phyloP scores from a whole-genome alignment of 1,139 yeast genomes.

The Hansenula anomala region DNA sequence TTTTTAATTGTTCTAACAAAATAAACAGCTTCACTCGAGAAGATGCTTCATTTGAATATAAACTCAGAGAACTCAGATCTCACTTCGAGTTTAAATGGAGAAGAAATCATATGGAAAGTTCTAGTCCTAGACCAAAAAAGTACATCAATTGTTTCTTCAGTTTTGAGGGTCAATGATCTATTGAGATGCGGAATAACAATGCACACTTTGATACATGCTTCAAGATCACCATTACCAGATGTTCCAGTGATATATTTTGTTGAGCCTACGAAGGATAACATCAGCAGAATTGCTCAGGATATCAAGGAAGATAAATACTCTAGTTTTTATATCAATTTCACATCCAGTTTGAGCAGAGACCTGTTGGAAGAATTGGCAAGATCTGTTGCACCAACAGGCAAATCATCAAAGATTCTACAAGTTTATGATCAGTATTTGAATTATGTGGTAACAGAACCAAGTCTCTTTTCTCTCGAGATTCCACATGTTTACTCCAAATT shows the following conservation, averaged over 20 bases:
- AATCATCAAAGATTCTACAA: constrained; percentile 69
- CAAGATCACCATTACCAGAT: constrained; percentile 78
- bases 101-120: constrained; percentile 89
- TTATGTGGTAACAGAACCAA: constrained; percentile 89
- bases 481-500: constrained; percentile 61
- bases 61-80: constrained; percentile 47
- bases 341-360: constrained; percentile 71
- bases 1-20: constrained; percentile 6
- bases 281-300: constrained; percentile 65
- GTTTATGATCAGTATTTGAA: constrained; percentile 92
- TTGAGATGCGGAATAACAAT: constrained; percentile 87
- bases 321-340: constrained; percentile 77
- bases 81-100: constrained; percentile 45
- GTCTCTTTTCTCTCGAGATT: constrained; percentile 75
- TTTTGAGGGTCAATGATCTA: constrained; percentile 84
- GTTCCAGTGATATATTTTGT: constrained; percentile 93
- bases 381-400: constrained; percentile 67
- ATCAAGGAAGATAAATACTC: constrained; percentile 71
- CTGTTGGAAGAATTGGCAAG: constrained; percentile 86
- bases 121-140: constrained; percentile 77
- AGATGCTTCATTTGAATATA: constrained; percentile 77
- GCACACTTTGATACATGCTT: constrained; percentile 67
- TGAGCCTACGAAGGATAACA: constrained; percentile 78
- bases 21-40: constrained; percentile 49
- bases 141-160: constrained; percentile 82